These are phyloP conservation scores for Datisca glomerata DNA, from an alignment of 306 rosid genomes.

Conservation along the genomic window DNA sequence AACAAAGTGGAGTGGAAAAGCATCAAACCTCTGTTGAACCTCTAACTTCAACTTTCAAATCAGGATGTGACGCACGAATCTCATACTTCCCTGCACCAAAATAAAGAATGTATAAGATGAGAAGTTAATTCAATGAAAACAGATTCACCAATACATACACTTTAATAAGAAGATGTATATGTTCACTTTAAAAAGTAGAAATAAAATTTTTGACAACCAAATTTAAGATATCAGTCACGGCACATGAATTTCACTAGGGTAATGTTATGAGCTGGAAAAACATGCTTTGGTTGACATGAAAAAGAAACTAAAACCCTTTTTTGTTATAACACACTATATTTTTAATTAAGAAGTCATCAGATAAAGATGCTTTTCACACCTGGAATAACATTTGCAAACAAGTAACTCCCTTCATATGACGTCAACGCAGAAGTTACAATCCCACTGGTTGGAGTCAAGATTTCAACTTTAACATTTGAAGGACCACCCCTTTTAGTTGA, in stretches of 20 bases:
- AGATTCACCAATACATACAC: no score
- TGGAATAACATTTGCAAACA: slow-evolving; percentile 75
- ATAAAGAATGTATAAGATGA: slow-evolving; percentile 4
- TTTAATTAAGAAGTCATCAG: not conserved
- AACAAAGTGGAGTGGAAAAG: slow-evolving; percentile 20
- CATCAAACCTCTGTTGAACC: slow-evolving; percentile 66
- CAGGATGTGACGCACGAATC: slow-evolving; percentile 67
- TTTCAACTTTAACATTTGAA: slow-evolving; percentile 65
- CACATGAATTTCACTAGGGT: no score
- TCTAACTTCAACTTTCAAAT: slow-evolving; percentile 61
- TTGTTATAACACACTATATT: not conserved
- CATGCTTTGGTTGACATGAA: no score
- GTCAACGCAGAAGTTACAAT: slow-evolving; percentile 61
- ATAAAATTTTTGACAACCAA: no score
- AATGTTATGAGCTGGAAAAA: no score
- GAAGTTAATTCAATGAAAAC: no score
- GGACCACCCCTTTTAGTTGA: slow-evolving; percentile 69
- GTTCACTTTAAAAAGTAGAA: no score
- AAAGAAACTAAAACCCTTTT: no score
- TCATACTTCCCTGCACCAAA: slow-evolving; percentile 66
- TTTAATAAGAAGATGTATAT: no score
- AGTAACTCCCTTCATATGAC: slow-evolving; percentile 59
- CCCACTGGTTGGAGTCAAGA: slow-evolving; percentile 53
- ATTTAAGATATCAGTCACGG: no score
- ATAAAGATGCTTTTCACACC: slow-evolving; percentile 35